Evolutionary conservation across 495 filamentous ascomycete species (phyloP).

Genomic region (Talaromyces borbonicus): DNA sequence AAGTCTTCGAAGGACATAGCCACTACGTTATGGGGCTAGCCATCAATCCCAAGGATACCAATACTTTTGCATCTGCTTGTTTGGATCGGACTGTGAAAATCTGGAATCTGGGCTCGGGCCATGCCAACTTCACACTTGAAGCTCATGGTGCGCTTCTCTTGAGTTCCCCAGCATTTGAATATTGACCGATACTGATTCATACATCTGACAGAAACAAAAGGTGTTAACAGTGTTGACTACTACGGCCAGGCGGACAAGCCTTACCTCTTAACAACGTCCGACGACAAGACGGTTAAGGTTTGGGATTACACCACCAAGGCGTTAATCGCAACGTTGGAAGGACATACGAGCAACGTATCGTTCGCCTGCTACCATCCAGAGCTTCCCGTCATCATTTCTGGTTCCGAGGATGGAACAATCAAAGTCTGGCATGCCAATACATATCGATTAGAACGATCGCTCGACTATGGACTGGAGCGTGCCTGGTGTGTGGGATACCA

Average conservation of each 20-base stretch:
- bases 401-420: conserved; percentile 93
- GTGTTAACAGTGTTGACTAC: conserved; percentile 96
- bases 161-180: not conserved
- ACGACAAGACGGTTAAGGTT: conserved; percentile 88
- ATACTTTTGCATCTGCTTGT: conserved; percentile 95
- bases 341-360: conserved; percentile 97
- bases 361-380: conserved; percentile 98
- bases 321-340: conserved; percentile 90
- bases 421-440: conserved; percentile 99
- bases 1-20: conserved; percentile 95
- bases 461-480: conserved; percentile 90
- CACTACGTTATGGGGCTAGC: conserved; percentile 99
- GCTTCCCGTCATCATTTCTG: conserved; percentile 95
- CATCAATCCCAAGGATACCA: conserved; percentile 99
- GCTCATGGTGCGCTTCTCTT: conserved; percentile 46
- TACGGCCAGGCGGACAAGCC: conserved; percentile 96
- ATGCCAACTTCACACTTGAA: conserved; percentile 91
- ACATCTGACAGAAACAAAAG: conserved; percentile 67
- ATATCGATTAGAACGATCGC: conserved; percentile 86
- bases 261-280: conserved; percentile 92
- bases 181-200: not conserved
- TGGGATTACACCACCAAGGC: conserved; percentile 99
- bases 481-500: conserved; percentile 98
- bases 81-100: conserved; percentile 97
- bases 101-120: conserved; percentile 85